phyloP scores from a whole-genome alignment of 768 basidiomycete genomes.

The Lentinula edodes region DNA sequence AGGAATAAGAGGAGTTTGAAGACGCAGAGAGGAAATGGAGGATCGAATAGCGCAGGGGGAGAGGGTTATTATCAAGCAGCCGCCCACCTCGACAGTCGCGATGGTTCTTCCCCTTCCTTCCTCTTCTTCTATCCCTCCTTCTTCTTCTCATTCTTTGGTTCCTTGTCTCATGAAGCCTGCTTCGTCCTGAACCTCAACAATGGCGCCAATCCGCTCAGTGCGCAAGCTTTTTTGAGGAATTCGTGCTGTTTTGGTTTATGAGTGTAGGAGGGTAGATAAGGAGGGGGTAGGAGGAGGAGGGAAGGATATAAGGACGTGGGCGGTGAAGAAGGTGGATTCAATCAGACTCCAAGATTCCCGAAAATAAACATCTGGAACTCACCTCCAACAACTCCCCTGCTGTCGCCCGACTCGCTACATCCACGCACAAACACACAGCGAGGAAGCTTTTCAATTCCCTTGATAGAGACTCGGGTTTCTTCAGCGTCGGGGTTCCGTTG shows the following conservation, averaged over 20 bases:
- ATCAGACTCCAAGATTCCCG: background rate
- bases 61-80: too few species aligned
- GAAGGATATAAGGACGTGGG: background rate
- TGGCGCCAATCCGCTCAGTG: conserved; percentile 76
- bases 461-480: conserved; percentile 90
- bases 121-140: too few species aligned
- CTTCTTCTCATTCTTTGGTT: too few species aligned
- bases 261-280: background rate
- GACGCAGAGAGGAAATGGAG: too few species aligned
- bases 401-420: conserved; percentile 89
- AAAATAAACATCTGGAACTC: conserved; percentile 20
- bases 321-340: background rate
- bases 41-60: too few species aligned
- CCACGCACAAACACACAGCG: conserved; percentile 97
- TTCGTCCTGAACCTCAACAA: conserved; percentile 77
- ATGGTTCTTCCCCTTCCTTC: too few species aligned
- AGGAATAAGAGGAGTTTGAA: too few species aligned
- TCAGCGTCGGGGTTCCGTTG: conserved; percentile 96
- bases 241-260: conserved; percentile 69
- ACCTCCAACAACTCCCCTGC: conserved; percentile 83
- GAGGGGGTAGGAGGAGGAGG: background rate
- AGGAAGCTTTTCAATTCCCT: conserved; percentile 93
- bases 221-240: conserved; percentile 87
- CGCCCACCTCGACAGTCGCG: too few species aligned
- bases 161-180: conserved; percentile 20